Percentiles rank a stretch among this genome's conserved stretches.
These are phyloP conservation scores for Trametes cubensis DNA, from an alignment of 768 basidiomycete species.

Conservation along the genomic window DNA sequence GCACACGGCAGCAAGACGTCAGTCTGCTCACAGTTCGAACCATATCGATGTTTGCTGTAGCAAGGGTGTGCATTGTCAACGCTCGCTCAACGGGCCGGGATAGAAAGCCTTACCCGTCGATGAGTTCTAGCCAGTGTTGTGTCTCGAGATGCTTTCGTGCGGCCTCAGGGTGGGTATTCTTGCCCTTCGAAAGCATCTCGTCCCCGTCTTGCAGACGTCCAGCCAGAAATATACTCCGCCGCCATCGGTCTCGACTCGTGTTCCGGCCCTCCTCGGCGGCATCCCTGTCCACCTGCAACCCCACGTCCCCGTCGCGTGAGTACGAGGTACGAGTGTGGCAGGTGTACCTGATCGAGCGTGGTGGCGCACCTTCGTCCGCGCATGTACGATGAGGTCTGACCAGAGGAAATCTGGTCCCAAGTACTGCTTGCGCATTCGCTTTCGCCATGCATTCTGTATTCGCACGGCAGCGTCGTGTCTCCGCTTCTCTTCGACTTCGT, in stretches of 20 bases:
- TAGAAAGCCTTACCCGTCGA: constrained; percentile 52
- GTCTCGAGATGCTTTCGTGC: constrained; percentile 54
- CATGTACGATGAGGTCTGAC: constrained; percentile 28
- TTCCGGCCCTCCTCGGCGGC: constrained; percentile 51
- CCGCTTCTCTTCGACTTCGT: constrained; percentile 22
- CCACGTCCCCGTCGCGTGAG: not conserved
- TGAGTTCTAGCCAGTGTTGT: constrained; percentile 66
- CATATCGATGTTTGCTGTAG: constrained; percentile 61
- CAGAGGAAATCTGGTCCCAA: constrained; percentile 29
- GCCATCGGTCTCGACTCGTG: constrained; percentile 49
- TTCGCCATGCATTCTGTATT: constrained; percentile 32
- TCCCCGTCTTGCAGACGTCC: constrained; percentile 48
- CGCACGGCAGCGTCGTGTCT: constrained; percentile 26
- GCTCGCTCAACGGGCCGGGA: not conserved
- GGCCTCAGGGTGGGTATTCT: constrained; percentile 35
- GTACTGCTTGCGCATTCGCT: constrained; percentile 20
- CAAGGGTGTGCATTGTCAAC: not conserved
- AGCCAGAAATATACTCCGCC: constrained; percentile 47
- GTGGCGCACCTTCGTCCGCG: constrained; percentile 29
- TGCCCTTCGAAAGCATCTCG: constrained; percentile 38
- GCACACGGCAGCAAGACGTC: no score
- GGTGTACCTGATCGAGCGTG: constrained; percentile 10
- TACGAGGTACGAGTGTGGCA: no score
- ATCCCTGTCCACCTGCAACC: constrained; percentile 42
- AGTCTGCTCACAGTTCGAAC: constrained; percentile 53